Evolutionary conservation across 2,329 filamentous ascomycete species (phyloP).

Genomic region (Scedosporium apiospermum): DNA sequence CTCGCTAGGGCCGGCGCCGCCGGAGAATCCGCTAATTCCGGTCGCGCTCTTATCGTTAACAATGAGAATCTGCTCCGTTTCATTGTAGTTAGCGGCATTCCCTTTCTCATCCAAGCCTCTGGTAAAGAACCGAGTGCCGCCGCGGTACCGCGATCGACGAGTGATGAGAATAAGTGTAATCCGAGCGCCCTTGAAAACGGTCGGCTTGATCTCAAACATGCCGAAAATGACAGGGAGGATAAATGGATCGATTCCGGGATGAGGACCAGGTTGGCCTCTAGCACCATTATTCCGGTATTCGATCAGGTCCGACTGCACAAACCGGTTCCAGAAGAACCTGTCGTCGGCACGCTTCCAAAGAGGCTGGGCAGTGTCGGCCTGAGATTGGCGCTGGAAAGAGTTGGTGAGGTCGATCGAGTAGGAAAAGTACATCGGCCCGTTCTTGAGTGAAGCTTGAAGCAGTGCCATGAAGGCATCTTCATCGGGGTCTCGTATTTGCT

Average conservation of each 20-base stretch:
- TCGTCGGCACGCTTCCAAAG: constrained; percentile 91
- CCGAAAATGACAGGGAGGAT: constrained; percentile 95
- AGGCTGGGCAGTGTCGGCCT: constrained; percentile 60
- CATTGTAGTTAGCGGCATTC: constrained; percentile 97
- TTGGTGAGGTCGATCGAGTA: constrained; percentile 97
- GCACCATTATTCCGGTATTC: constrained; percentile 64
- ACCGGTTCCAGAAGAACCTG: constrained; percentile 98
- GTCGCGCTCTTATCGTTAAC: constrained; percentile 66
- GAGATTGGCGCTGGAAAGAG: constrained; percentile 87
- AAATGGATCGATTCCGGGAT: constrained; percentile 76
- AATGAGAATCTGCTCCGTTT: constrained; percentile 88
- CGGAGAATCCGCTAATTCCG: constrained; percentile 70
- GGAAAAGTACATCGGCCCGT: constrained; percentile 92
- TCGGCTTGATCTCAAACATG: constrained; percentile 85
- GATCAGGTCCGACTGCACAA: constrained; percentile 84
- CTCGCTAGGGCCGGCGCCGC: constrained; percentile 64
- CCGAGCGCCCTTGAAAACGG: constrained; percentile 73
- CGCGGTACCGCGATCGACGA: constrained; percentile 76
- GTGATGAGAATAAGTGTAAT: constrained; percentile 85
- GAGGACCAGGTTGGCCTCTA: constrained; percentile 56
- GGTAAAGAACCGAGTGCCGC: constrained; percentile 89
- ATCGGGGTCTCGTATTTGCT: constrained; percentile 81
- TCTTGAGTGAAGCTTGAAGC: constrained; percentile 72
- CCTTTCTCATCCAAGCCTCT: constrained; percentile 88
- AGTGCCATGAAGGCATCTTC: constrained; percentile 85